phyloP scores from a whole-genome alignment of 371 early-diverging fungal species.

The Zychaea mexicana region DNA sequence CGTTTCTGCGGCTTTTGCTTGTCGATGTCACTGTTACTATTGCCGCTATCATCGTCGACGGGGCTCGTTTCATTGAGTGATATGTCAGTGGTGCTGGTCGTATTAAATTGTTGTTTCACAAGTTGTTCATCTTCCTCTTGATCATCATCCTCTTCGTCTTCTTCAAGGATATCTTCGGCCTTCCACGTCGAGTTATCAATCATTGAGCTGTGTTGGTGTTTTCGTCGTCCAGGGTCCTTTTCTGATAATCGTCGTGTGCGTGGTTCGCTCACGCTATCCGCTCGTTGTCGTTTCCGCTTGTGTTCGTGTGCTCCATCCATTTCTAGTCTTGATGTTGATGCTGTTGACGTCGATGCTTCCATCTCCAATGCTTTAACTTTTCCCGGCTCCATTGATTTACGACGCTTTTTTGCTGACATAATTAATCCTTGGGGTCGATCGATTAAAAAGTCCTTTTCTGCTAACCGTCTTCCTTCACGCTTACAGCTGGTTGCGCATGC shows the following conservation, averaged over 20 bases:
- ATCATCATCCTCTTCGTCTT: not conserved
- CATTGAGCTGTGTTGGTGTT: not conserved
- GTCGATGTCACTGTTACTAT: not conserved
- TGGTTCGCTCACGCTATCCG: slow-evolving; percentile 5
- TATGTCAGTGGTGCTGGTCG: too few relatives aligned
- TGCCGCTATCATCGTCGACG: not conserved
- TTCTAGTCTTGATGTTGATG: not conserved
- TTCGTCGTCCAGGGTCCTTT: not conserved
- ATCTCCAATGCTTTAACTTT: slow-evolving; percentile 34
- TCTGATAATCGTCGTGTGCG: slow-evolving; percentile 2
- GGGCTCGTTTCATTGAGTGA: not conserved
- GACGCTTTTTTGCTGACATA: slow-evolving; percentile 28
- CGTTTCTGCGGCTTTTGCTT: too few relatives aligned
- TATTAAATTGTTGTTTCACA: too few relatives aligned
- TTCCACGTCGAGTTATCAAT: not conserved
- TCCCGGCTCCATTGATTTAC: slow-evolving; percentile 53
- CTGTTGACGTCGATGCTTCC: not conserved
- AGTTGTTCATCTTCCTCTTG: not conserved
- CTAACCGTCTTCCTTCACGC: slow-evolving; percentile 31
- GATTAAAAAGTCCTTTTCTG: slow-evolving; percentile 38
- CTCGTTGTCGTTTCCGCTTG: slow-evolving; percentile 8
- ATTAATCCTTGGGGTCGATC: slow-evolving; percentile 34
- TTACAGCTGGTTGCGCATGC: slow-evolving; percentile 27
- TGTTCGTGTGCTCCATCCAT: not conserved
- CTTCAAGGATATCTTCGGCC: not conserved